A percentile compares a stretch with the other conserved stretches of the same genome.
phyloP scores from a whole-genome alignment of 169 alveolate species.

The Plasmodium fragile region DNA sequence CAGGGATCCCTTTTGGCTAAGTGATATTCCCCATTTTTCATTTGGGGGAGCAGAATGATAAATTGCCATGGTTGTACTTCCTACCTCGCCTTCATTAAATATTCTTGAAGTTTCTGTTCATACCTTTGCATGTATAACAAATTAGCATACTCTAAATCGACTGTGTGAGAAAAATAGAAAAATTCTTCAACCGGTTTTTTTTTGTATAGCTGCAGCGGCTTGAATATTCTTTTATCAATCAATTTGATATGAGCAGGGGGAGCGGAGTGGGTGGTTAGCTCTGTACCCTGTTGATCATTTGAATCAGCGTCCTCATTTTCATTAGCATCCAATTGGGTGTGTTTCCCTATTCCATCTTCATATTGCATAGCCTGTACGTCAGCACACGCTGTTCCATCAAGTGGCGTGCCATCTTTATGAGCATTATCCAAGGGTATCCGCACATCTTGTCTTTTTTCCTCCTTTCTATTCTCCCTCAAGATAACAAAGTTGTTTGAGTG shows the following conservation, averaged over 20 bases:
- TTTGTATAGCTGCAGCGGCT: not conserved
- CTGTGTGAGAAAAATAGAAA: conserved; percentile 48
- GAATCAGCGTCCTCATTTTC: not conserved
- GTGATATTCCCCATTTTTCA: not conserved
- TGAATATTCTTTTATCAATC: not conserved
- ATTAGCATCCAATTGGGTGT: not conserved
- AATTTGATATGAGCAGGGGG: not conserved
- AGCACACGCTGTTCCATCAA: not conserved
- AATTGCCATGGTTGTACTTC: not conserved
- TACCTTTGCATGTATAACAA: conserved; percentile 65
- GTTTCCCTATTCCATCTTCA: not conserved
- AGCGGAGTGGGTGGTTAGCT: not conserved
- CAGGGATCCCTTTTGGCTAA: not conserved
- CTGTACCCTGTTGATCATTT: not conserved
- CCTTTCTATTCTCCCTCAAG: conserved; percentile 31
- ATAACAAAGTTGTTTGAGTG: conserved; percentile 23
- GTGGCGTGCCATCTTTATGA: not conserved
- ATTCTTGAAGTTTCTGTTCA: conserved; percentile 50
- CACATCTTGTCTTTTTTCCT: not conserved
- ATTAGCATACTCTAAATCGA: conserved; percentile 71
- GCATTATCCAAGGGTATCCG: not conserved
- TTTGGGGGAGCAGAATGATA: not conserved
- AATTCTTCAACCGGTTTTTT: conserved; percentile 2
- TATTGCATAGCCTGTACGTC: not conserved
- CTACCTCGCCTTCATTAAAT: conserved; percentile 15